Evolutionary conservation across 371 early-diverging fungal genomes (phyloP).

Genomic region (Mortierella polycephala): DNA sequence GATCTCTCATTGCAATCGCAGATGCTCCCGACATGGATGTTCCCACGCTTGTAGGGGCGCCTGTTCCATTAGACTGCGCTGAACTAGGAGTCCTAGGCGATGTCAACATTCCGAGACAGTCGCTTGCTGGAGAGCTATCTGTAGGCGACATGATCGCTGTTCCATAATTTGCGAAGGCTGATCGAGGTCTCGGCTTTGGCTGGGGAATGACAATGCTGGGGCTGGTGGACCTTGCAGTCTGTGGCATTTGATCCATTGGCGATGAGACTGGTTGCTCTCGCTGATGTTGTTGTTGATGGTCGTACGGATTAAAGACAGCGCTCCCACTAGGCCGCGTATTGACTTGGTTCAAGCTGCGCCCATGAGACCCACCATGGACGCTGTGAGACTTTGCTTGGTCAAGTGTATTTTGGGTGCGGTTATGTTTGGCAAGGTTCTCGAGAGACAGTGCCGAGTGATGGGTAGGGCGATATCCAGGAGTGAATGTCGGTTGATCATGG

Average conservation of each 20-base stretch:
- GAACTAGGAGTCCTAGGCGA: slow-evolving; percentile 16
- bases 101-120: not conserved
- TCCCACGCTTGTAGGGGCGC: slow-evolving; percentile 30
- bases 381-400: slow-evolving; percentile 4
- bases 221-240: not conserved
- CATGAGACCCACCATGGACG: slow-evolving; percentile 9
- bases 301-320: slow-evolving; percentile 16
- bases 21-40: slow-evolving; percentile 40
- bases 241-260: not conserved
- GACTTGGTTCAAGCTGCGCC: slow-evolving; percentile 24
- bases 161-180: slow-evolving; percentile 3
- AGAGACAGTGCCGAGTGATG: slow-evolving; percentile 19
- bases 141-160: slow-evolving; percentile 8
- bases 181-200: slow-evolving; percentile 14
- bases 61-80: slow-evolving; percentile 5
- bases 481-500: not conserved
- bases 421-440: slow-evolving; percentile 42
- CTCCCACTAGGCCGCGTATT: slow-evolving; percentile 16
- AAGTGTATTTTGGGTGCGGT: slow-evolving; percentile 27
- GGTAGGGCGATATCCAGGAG: not conserved
- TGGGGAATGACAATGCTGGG: slow-evolving; percentile 45
- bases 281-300: slow-evolving; percentile 4
- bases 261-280: too few relatives aligned
- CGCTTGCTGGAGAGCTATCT: slow-evolving; percentile 23
- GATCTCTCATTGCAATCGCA: slow-evolving; percentile 6